phyloP scores from a whole-genome alignment of 768 basidiomycete genomes.

The Sporobolomyces pararoseus region DNA sequence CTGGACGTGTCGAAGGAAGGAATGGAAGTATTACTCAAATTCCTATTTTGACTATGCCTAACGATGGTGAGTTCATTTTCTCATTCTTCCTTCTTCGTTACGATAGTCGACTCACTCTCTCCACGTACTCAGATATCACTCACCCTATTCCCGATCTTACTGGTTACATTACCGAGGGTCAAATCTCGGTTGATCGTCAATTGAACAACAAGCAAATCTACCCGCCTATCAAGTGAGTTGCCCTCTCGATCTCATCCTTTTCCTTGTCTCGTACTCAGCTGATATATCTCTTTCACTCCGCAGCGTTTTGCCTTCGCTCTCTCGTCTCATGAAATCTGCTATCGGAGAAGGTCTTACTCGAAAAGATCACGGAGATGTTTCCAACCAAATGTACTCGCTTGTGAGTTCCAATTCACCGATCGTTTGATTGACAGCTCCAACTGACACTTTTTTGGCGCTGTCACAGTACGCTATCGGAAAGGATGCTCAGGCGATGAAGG shows the following conservation, averaged over 20 bases:
- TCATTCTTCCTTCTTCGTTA: not conserved
- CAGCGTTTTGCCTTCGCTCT: slow-evolving; percentile 86
- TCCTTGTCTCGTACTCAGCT: not conserved
- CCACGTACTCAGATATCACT: slow-evolving; percentile 74
- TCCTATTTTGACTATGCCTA: slow-evolving; percentile 99
- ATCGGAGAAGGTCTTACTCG: slow-evolving; percentile 96
- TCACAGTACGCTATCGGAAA: slow-evolving; percentile 90
- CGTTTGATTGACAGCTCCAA: no score
- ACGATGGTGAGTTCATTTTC: slow-evolving; percentile 65
- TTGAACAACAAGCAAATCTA: slow-evolving; percentile 95
- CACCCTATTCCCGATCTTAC: slow-evolving; percentile 99
- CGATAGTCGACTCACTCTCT: not conserved
- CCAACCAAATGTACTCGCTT: slow-evolving; percentile 63
- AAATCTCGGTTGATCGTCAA: slow-evolving; percentile 97
- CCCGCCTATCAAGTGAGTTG: slow-evolving; percentile 83
- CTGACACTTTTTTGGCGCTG: no score
- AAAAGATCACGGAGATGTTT: slow-evolving; percentile 98
- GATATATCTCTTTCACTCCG: not conserved
- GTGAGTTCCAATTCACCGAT: not conserved
- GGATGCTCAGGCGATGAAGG: slow-evolving; percentile 92
- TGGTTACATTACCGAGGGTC: slow-evolving; percentile 98
- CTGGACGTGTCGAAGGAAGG: slow-evolving; percentile 92
- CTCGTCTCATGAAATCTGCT: slow-evolving; percentile 99
- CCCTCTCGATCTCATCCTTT: no score
- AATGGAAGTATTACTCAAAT: slow-evolving; percentile 99